These are phyloP conservation scores for Lipomyces sp. DNA, from an alignment of 805 yeast genomes.

Conservation along the genomic window DNA sequence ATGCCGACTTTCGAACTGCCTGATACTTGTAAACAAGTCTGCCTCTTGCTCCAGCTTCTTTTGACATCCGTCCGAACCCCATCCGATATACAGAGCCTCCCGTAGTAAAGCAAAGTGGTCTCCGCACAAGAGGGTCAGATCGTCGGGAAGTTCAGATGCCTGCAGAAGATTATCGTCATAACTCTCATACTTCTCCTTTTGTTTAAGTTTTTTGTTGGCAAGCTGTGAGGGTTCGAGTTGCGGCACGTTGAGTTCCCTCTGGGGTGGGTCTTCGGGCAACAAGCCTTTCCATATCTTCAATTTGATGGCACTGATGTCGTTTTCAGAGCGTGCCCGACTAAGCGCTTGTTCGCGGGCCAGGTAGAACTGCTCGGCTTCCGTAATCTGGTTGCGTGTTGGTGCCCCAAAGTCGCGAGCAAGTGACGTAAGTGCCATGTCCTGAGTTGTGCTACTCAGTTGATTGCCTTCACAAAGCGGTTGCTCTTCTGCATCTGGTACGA, in stretches of 20 bases:
- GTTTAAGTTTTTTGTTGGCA: background rate
- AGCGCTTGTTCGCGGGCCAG: background rate
- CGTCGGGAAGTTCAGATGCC: background rate
- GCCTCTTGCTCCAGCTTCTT: background rate
- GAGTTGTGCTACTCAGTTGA: background rate
- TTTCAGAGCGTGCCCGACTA: background rate
- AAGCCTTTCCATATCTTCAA: conserved; percentile 1
- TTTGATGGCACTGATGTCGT: background rate
- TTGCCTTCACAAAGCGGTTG: background rate
- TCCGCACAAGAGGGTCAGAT: background rate
- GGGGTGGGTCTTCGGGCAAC: background rate
- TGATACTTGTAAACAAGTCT: background rate
- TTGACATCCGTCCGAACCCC: background rate
- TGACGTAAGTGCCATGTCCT: background rate
- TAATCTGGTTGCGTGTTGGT: background rate
- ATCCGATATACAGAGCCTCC: background rate
- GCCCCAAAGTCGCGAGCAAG: background rate
- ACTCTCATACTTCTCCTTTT: background rate
- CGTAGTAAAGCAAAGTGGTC: background rate
- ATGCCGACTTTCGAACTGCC: background rate
- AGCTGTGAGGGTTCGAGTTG: background rate
- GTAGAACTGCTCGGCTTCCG: background rate
- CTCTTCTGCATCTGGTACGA: background rate
- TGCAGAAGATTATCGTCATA: background rate
- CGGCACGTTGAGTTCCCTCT: background rate